Evolutionary conservation across 1,139 yeast genomes (phyloP).

Genomic region (Zygosaccharomyces sapae): DNA sequence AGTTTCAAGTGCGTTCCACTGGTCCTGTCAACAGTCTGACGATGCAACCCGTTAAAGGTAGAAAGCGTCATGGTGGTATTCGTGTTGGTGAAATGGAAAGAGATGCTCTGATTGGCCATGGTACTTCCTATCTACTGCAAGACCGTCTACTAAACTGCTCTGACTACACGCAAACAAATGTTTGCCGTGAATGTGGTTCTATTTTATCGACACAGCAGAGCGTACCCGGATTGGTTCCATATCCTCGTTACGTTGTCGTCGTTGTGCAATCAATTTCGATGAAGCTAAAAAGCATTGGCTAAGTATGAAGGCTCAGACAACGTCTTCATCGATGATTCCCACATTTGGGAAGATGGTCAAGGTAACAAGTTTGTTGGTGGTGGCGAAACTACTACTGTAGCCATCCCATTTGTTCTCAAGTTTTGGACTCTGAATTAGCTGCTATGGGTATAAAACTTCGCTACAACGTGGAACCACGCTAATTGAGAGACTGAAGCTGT

Average conservation of each 20-base stretch:
- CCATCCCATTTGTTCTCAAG: conserved; percentile 93
- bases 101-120: conserved; percentile 98
- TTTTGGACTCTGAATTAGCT: conserved; percentile 92
- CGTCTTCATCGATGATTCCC: conserved; percentile 62
- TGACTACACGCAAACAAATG: conserved; percentile 86
- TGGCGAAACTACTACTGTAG: conserved; percentile 84
- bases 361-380: conserved; percentile 93
- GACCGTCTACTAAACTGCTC: conserved; percentile 94
- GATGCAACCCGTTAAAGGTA: conserved; percentile 99
- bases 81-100: conserved; percentile 99
- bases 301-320: conserved; percentile 36
- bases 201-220: conserved; percentile 82
- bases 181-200: conserved; percentile 93
- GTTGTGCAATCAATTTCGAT: conserved; percentile 72
- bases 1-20: conserved; percentile 97
- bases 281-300: conserved; percentile 40
- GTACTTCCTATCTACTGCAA: conserved; percentile 92
- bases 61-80: conserved; percentile 99
- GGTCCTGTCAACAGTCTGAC: conserved; percentile 97
- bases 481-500: background rate
- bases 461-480: conserved; percentile 65
- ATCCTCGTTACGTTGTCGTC: conserved; percentile 80
- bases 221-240: conserved; percentile 86
- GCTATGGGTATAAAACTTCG: conserved; percentile 98
- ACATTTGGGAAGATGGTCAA: conserved; percentile 95